Conservation (phyloP, 2,329 filamentous ascomycete species). For the Aspergillus persii region DNA sequence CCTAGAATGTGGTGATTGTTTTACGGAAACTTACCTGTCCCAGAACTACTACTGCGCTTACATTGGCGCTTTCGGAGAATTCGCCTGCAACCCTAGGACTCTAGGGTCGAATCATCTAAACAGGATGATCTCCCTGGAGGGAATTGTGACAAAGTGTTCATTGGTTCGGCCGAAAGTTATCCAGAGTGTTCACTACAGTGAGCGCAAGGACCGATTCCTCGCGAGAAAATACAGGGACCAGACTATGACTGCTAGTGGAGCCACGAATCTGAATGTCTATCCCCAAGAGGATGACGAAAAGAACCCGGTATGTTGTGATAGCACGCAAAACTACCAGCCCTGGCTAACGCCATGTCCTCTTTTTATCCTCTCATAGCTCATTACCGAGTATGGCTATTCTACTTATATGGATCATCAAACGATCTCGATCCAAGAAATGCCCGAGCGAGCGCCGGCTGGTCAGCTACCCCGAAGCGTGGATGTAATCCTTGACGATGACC, state of each 20-base stretch:
- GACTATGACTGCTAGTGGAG: slow-evolving; percentile 88
- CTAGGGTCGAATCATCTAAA: slow-evolving; percentile 87
- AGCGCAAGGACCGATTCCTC: slow-evolving; percentile 80
- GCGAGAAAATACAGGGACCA: slow-evolving; percentile 91
- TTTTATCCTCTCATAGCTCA: slow-evolving; percentile 51
- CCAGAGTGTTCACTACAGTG: slow-evolving; percentile 96
- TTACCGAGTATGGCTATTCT: slow-evolving; percentile 94
- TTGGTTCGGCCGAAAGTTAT: slow-evolving; percentile 96
- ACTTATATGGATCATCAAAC: slow-evolving; percentile 96
- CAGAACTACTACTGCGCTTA: slow-evolving; percentile 88
- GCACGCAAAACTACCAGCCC: neutral
- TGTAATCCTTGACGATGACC: slow-evolving; percentile 92
- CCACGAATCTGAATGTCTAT: slow-evolving; percentile 87
- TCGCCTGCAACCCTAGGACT: slow-evolving; percentile 90
- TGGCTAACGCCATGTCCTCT: slow-evolving; percentile 8
- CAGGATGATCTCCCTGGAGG: slow-evolving; percentile 94
- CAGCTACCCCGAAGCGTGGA: slow-evolving; percentile 94
- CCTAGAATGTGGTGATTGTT: neutral
- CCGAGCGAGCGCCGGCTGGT: slow-evolving; percentile 89
- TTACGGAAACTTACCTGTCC: slow-evolving; percentile 8
- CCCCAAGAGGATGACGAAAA: slow-evolving; percentile 91
- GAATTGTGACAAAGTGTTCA: slow-evolving; percentile 94
- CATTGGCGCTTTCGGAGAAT: slow-evolving; percentile 91
- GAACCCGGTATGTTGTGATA: slow-evolving; percentile 60
- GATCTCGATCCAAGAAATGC: slow-evolving; percentile 99